Percentiles rank a stretch among this genome's conserved stretches.
Conservation (phyloP, 768 basidiomycete genomes). For the Pleurotus citrinopileatus region DNA sequence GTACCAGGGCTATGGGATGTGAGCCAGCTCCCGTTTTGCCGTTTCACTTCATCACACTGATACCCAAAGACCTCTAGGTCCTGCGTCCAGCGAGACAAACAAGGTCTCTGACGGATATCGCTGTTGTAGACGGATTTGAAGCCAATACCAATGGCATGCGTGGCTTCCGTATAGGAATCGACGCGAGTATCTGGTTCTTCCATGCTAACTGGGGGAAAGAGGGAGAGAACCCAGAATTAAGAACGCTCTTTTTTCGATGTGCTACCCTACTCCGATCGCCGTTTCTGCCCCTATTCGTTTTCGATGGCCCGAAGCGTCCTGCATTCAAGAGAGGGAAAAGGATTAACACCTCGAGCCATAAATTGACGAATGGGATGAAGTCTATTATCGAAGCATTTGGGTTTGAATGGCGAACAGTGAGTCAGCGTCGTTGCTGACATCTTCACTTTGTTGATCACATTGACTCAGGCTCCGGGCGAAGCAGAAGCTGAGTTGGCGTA, state of each 20-base stretch:
- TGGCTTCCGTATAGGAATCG: slow-evolving; percentile 83
- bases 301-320: slow-evolving; percentile 86
- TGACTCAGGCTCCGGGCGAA: slow-evolving; percentile 79
- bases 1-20: slow-evolving; percentile 54
- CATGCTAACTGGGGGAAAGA: slow-evolving; percentile 73
- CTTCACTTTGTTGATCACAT: slow-evolving; percentile 25
- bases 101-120: slow-evolving; percentile 75
- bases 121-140: slow-evolving; percentile 73
- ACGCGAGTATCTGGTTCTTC: slow-evolving; percentile 85
- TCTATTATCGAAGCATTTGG: slow-evolving; percentile 77
- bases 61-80: slow-evolving; percentile 44
- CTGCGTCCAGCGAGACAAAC: slow-evolving; percentile 67
- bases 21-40: slow-evolving; percentile 14
- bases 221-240: slow-evolving; percentile 85
- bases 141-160: slow-evolving; percentile 60
- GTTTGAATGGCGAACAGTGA: slow-evolving; percentile 70
- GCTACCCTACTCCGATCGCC: slow-evolving; percentile 74
- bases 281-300: slow-evolving; percentile 86
- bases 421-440: slow-evolving; percentile 20
- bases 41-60: background rate
- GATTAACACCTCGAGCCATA: slow-evolving; percentile 58
- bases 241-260: slow-evolving; percentile 84
- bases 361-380: slow-evolving; percentile 75
- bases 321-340: slow-evolving; percentile 76
- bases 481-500: slow-evolving; percentile 94